Evolutionary conservation across 2,329 filamentous ascomycete species (phyloP).

Genomic region (Plenodomus biglobosus): DNA sequence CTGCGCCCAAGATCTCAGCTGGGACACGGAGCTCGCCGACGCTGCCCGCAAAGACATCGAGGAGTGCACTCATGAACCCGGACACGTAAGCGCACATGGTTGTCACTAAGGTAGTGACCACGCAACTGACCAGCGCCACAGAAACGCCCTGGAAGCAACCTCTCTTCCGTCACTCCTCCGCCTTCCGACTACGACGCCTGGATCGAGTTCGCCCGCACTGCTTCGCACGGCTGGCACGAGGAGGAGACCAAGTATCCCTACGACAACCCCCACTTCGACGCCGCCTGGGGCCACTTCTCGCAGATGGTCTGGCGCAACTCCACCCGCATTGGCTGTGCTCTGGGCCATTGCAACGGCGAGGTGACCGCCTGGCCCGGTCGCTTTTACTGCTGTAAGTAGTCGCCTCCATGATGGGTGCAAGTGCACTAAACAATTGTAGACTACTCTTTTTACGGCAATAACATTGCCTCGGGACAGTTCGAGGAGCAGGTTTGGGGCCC

Average conservation of each 20-base stretch:
- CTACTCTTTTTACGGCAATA: conserved; percentile 39
- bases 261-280: conserved; percentile 30
- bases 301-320: conserved; percentile 46
- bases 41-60: conserved; percentile 28
- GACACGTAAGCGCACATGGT: conserved; percentile 35
- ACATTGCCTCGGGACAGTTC: conserved; percentile 33
- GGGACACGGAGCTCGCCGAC: conserved; percentile 34
- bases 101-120: no score
- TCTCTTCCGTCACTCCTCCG: conserved; percentile 29
- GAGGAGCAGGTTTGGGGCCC: conserved; percentile 36
- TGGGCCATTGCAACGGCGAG: conserved; percentile 27
- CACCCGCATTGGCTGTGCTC: conserved; percentile 40
- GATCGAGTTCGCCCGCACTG: conserved; percentile 33
- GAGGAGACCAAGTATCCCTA: conserved; percentile 42
- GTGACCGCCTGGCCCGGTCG: conserved; percentile 30
- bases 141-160: conserved; percentile 39
- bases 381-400: conserved; percentile 41
- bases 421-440: conserved; percentile 26
- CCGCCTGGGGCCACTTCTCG: conserved; percentile 42
- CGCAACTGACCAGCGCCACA: conserved; percentile 14
- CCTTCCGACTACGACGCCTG: conserved; percentile 29
- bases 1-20: conserved; percentile 40
- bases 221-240: conserved; percentile 41
- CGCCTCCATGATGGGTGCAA: no score
- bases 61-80: conserved; percentile 26